phyloP scores from a whole-genome alignment of 306 rosid species.

The Vachellia pachyceras region DNA sequence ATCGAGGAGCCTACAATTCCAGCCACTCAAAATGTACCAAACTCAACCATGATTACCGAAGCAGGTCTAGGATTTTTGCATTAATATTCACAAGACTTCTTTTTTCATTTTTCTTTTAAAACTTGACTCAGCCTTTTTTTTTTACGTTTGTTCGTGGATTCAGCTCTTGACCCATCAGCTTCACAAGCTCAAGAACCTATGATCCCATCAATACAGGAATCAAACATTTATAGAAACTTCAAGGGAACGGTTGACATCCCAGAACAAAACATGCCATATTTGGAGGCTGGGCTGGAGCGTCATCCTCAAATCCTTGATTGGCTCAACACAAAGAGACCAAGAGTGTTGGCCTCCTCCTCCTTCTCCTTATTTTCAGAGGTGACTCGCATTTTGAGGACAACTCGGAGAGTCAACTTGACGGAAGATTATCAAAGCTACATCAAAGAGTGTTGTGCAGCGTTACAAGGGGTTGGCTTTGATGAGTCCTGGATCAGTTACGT shows the following conservation, averaged over 20 bases:
- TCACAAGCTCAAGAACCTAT: neutral
- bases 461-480: neutral
- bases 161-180: neutral
- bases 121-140: neutral
- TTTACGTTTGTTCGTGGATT: neutral
- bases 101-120: neutral
- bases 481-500: neutral
- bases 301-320: neutral
- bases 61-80: neutral
- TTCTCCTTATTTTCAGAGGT: neutral
- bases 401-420: neutral
- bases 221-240: neutral
- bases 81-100: neutral
- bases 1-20: neutral
- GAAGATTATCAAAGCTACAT: neutral
- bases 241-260: neutral
- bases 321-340: neutral
- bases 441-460: neutral
- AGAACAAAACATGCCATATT: neutral
- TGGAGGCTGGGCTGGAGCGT: neutral
- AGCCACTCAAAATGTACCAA: neutral
- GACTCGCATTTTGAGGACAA: neutral
- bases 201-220: neutral
- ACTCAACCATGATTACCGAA: neutral
- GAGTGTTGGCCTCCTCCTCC: neutral